Evolutionary conservation across 805 yeast genomes (phyloP), one percentile per base, ranked within the genome.

Genomic region (Saccharomycopsis sp.): DNA sequence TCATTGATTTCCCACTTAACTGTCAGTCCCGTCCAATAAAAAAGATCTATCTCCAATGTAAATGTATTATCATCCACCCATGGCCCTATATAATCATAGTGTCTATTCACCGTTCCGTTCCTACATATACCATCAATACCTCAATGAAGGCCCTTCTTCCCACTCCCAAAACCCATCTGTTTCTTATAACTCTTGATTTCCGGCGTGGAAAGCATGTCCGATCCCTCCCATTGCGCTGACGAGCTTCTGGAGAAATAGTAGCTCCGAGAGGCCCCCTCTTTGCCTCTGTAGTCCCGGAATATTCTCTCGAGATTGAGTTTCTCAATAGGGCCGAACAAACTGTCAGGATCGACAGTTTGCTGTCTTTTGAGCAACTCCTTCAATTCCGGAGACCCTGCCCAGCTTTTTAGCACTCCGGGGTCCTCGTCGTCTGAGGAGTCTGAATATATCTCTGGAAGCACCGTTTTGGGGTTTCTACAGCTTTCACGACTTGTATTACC

Each of bases 261-360:
- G 16, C 48, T 44, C 16, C 48, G 8, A 7, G 48, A 44, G 16
- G 21, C 21, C 7, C 48, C 48, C 18, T 44, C 48, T 44, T 44
- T 44, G 4, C 23, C 58, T 15, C 63, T 62, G n/a, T 62, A 63
- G 41, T 61, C 65, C 37, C 75, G 78, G 66, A 87, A 89, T 2
- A 87, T 81, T 61, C 84, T 89, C 55, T 83, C 89, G 72, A 85
- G 82, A 55, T 83, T 79, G 58, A 87, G 71, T 1, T 83, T 83
- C 0, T 87, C 86, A 34, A 87, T 79, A 4, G 87, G 85, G 0
- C 96, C 96, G 71, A 90, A 89, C 1, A 89, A 79, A 18, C 75
- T 67, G 61, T 77, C 82, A 0, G 94, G 91, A 65, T 89, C 85
- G 60, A 85, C 71, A 53, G 60, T 68, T 65, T 82, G 85, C 59